Conservation (phyloP, 2,329 filamentous ascomycete genomes). For the Tolypocladium endophyticum region DNA sequence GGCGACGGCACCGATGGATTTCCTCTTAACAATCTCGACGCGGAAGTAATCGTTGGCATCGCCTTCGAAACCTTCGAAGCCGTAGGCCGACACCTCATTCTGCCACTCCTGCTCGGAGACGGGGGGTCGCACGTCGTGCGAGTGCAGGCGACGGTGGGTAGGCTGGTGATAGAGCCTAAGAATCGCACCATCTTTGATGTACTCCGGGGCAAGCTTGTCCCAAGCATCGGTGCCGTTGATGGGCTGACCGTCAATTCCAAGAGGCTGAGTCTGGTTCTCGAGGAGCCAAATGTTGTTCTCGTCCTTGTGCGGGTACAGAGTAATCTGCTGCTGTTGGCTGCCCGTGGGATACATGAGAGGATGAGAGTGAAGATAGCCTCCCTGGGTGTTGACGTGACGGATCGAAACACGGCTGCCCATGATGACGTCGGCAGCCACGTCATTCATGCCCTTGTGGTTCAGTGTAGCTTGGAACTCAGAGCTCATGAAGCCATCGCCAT, state of each 20-base stretch:
- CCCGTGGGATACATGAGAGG: slow-evolving; percentile 94
- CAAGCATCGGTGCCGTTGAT: slow-evolving; percentile 77
- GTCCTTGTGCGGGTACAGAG: slow-evolving; percentile 96
- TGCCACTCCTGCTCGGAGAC: slow-evolving; percentile 88
- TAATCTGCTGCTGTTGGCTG: slow-evolving; percentile 98
- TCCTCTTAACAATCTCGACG: slow-evolving; percentile 83
- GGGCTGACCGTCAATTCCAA: slow-evolving; percentile 61
- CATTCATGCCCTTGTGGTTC: slow-evolving; percentile 93
- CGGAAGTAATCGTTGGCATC: slow-evolving; percentile 96
- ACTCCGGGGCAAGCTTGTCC: slow-evolving; percentile 56
- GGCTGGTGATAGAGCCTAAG: slow-evolving; percentile 74
- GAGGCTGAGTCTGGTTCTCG: slow-evolving; percentile 92
- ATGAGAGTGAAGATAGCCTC: slow-evolving; percentile 95
- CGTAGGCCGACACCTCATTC: slow-evolving; percentile 92
- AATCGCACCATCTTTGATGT: slow-evolving; percentile 69
- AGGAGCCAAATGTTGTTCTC: slow-evolving; percentile 93
- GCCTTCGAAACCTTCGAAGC: slow-evolving; percentile 91
- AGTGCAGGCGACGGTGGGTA: slow-evolving; percentile 85
- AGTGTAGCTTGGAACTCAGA: slow-evolving; percentile 97
- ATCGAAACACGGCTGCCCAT: slow-evolving; percentile 79
- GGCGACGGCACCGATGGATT: slow-evolving; percentile 68
- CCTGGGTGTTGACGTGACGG: slow-evolving; percentile 93
- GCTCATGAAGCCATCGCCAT: slow-evolving; percentile 98
- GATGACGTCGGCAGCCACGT: slow-evolving; percentile 83
- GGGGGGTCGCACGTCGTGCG: slow-evolving; percentile 83